phyloP scores from a whole-genome alignment of 1,284 basidiomycete species.

The Inonotus hispidus region DNA sequence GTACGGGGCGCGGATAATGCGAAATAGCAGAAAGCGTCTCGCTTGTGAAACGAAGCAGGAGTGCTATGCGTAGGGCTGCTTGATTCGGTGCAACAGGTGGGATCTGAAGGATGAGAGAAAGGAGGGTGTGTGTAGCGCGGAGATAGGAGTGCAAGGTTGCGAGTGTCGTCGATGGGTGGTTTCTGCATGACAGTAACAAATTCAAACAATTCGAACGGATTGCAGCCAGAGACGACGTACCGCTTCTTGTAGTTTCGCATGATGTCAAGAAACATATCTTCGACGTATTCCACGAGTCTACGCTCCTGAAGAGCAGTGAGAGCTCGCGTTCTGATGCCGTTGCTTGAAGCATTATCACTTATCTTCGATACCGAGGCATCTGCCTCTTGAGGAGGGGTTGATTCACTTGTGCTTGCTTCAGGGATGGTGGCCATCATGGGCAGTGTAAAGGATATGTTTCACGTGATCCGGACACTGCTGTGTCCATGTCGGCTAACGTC shows the following conservation, averaged over 20 bases:
- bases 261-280: conserved; percentile 55
- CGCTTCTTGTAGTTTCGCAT: conserved; percentile 67
- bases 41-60: conserved; percentile 64
- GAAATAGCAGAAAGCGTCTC: conserved; percentile 53
- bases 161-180: conserved; percentile 40
- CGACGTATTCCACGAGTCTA: conserved; percentile 55
- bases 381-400: not conserved
- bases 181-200: not conserved
- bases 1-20: conserved; percentile 45
- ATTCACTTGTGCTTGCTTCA: not conserved
- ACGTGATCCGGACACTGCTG: no score
- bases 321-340: conserved; percentile 20
- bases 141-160: conserved; percentile 55
- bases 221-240: conserved; percentile 33
- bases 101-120: conserved; percentile 61
- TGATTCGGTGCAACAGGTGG: conserved; percentile 61
- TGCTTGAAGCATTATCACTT: not conserved
- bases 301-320: conserved; percentile 53
- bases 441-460: no score
- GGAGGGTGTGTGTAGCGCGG: conserved; percentile 44
- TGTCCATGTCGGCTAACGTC: no score
- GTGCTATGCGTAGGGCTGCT: conserved; percentile 53
- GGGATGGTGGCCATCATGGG: not conserved
- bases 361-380: not conserved
- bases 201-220: not conserved